A percentile compares a stretch with the other conserved stretches of the same genome.
Evolutionary conservation across 2,329 filamentous ascomycete genomes (phyloP).

Genomic region (Daldinia sp.): DNA sequence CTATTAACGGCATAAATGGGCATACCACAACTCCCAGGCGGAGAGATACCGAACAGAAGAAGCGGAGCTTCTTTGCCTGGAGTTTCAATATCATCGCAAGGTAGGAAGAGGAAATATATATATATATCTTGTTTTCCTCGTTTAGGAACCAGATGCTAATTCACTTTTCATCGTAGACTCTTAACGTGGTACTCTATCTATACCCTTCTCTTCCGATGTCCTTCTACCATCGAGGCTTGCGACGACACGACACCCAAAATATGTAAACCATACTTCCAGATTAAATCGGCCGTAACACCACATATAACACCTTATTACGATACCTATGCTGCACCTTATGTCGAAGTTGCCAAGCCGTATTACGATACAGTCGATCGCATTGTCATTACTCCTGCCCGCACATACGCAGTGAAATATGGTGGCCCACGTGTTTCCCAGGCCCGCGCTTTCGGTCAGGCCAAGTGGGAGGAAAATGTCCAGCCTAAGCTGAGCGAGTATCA

Average conservation of each 20-base stretch:
- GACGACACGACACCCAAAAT: slow-evolving; percentile 78
- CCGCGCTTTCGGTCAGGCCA: slow-evolving; percentile 72
- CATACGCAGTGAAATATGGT: slow-evolving; percentile 77
- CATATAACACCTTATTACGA: slow-evolving; percentile 89
- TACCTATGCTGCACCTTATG: slow-evolving; percentile 84
- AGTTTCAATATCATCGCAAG: slow-evolving; percentile 66
- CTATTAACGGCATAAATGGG: slow-evolving; percentile 54
- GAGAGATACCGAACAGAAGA: slow-evolving; percentile 44
- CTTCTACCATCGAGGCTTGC: slow-evolving; percentile 74
- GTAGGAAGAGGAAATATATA: slow-evolving; percentile 46
- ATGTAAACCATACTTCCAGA: slow-evolving; percentile 84
- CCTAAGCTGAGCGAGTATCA: slow-evolving; percentile 79
- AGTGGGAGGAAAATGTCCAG: slow-evolving; percentile 84
- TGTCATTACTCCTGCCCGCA: slow-evolving; percentile 76
- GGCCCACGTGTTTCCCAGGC: slow-evolving; percentile 78
- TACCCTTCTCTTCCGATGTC: slow-evolving; percentile 86
- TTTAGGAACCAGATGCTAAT: slow-evolving; percentile 33
- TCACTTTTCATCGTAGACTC: slow-evolving; percentile 65
- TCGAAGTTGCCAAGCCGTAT: slow-evolving; percentile 82
- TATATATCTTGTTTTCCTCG: not conserved
- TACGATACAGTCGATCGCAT: slow-evolving; percentile 70
- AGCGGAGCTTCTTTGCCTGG: slow-evolving; percentile 53
- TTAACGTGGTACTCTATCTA: slow-evolving; percentile 88
- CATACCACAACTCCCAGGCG: slow-evolving; percentile 53
- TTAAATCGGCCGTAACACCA: slow-evolving; percentile 74